These are phyloP conservation scores for Candolleomyces efflorescens DNA, from an alignment of 768 basidiomycete species.

Conservation along the genomic window DNA sequence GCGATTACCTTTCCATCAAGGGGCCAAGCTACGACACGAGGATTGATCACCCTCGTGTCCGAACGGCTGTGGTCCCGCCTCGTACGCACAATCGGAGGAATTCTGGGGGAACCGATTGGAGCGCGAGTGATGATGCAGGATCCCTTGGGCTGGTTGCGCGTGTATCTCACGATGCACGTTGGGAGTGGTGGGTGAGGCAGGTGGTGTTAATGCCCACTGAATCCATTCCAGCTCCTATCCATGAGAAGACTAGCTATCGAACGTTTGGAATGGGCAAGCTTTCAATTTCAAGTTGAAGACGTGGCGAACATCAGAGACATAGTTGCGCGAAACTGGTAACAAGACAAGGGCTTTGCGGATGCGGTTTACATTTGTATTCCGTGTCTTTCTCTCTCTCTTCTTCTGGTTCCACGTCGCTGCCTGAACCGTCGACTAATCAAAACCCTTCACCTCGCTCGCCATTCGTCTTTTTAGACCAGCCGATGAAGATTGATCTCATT, in stretches of 20 bases:
- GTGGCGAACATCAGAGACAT: constrained; percentile 35
- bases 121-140: constrained; percentile 6
- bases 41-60: constrained; percentile 36
- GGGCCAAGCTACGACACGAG: constrained; percentile 16
- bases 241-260: not conserved
- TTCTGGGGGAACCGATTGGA: constrained; percentile 1
- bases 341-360: constrained; percentile 23
- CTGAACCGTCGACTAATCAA: constrained; percentile 46
- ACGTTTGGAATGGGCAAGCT: not conserved
- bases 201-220: constrained; percentile 5
- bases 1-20: not conserved
- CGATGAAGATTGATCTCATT: constrained; percentile 98
- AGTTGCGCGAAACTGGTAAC: constrained; percentile 35
- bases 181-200: not conserved
- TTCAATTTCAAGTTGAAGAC: constrained; percentile 12
- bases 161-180: not conserved
- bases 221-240: not conserved
- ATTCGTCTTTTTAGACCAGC: constrained; percentile 65
- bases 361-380: constrained; percentile 24
- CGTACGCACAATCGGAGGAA: constrained; percentile 1
- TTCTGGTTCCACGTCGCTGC: constrained; percentile 38
- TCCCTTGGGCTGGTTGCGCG: not conserved
- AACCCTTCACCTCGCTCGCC: constrained; percentile 38
- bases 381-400: constrained; percentile 19
- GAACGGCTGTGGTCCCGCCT: not conserved